phyloP scores from a whole-genome alignment of 257 asterid species.

The Oldenlandia corymbosa region DNA sequence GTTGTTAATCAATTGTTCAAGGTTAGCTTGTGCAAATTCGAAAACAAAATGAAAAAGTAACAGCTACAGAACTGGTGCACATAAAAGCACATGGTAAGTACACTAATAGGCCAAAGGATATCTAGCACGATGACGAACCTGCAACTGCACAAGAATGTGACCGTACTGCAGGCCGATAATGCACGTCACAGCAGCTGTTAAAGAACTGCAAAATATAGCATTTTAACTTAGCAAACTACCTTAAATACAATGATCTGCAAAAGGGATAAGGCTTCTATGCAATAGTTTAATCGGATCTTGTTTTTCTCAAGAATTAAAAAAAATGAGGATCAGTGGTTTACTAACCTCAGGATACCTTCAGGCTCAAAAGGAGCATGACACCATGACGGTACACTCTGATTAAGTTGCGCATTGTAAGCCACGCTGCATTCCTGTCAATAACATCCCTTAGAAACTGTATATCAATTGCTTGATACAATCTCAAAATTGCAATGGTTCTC shows the following conservation, averaged over 20 bases:
- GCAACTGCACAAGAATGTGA: constrained; percentile 56
- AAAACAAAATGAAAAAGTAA: neutral
- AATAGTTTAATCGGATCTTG: no score
- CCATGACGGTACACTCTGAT: constrained; percentile 50
- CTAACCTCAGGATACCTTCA: constrained; percentile 92
- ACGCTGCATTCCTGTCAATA: constrained; percentile 54
- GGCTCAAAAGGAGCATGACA: constrained; percentile 84
- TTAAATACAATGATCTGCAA: neutral
- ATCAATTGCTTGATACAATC: constrained; percentile 15
- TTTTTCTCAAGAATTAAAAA: neutral
- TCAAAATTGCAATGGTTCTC: constrained; percentile 13
- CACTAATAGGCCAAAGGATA: neutral
- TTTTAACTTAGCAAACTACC: neutral
- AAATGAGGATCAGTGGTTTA: constrained; percentile 22
- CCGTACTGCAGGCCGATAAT: constrained; percentile 84
- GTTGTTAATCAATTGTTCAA: constrained; percentile 20
- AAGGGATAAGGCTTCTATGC: neutral
- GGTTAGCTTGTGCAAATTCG: constrained; percentile 23
- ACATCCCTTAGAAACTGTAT: constrained; percentile 9
- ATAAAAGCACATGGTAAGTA: neutral
- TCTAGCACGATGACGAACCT: constrained; percentile 48
- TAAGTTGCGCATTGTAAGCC: constrained; percentile 37
- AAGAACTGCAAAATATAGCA: constrained; percentile 44
- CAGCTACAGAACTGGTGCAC: neutral
- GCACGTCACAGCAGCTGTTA: constrained; percentile 71